A percentile compares a stretch with the other conserved stretches of the same genome.
phyloP scores from a whole-genome alignment of 2,329 filamentous ascomycete genomes.

The Botrytis hyacinthi region DNA sequence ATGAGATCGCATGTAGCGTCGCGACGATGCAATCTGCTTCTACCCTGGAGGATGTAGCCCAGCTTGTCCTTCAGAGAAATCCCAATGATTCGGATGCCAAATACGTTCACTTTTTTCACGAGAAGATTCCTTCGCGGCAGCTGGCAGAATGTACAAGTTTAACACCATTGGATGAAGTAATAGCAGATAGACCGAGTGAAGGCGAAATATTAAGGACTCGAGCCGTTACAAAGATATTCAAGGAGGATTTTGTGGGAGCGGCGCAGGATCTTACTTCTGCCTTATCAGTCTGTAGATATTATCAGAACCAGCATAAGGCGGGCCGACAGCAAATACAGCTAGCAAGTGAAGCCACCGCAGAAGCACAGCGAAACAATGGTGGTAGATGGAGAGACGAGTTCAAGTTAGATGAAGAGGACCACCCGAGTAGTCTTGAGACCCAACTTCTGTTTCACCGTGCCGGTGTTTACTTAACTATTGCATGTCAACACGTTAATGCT shows the following conservation, averaged over 20 bases:
- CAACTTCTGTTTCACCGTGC: constrained; percentile 77
- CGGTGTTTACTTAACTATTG: constrained; percentile 67
- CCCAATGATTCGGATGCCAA: constrained; percentile 69
- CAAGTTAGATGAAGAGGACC: constrained; percentile 59
- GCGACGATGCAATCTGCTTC: constrained; percentile 80
- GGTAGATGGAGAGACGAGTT: constrained; percentile 47
- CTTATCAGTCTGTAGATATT: constrained; percentile 47
- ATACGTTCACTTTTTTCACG: constrained; percentile 91
- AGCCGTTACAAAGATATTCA: constrained; percentile 72
- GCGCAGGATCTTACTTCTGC: constrained; percentile 68
- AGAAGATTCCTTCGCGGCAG: constrained; percentile 77
- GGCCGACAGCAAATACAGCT: constrained; percentile 49
- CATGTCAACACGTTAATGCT: constrained; percentile 61
- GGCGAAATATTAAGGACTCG: constrained; percentile 68
- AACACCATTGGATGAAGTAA: constrained; percentile 64
- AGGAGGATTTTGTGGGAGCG: constrained; percentile 69
- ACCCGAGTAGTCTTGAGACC: constrained; percentile 71
- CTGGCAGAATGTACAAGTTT: constrained; percentile 71
- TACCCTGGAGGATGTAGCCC: constrained; percentile 72
- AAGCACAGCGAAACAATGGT: constrained; percentile 37
- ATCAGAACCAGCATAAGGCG: constrained; percentile 37
- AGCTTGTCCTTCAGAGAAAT: constrained; percentile 68
- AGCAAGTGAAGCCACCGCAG: constrained; percentile 41
- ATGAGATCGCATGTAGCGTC: constrained; percentile 81
- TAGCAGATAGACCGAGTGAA: constrained; percentile 61